phyloP scores from a whole-genome alignment of 768 basidiomycete species.

The Lyophyllum atratum region DNA sequence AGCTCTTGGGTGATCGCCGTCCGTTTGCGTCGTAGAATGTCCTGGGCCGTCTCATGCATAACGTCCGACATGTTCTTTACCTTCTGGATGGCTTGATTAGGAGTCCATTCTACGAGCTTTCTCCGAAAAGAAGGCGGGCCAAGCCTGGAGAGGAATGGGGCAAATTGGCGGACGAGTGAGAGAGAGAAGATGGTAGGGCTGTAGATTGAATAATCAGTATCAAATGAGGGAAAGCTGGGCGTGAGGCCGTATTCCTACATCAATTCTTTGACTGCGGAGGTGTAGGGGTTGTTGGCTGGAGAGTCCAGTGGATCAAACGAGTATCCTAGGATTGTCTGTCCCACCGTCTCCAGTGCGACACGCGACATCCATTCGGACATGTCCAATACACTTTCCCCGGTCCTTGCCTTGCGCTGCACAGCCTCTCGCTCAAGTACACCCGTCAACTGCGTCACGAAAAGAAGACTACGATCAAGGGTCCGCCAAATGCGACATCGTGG shows the following conservation, averaged over 20 bases:
- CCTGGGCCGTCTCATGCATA: conserved; percentile 43
- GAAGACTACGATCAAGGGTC: neutral
- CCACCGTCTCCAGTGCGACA: conserved; percentile 45
- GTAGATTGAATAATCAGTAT: neutral
- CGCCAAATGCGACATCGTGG: neutral
- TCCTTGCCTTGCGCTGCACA: conserved; percentile 1
- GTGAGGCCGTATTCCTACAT: conserved; percentile 34
- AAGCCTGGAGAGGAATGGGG: conserved; percentile 43
- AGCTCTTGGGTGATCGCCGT: conserved; percentile 22
- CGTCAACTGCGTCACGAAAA: conserved; percentile 22
- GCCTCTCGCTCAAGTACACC: conserved; percentile 30
- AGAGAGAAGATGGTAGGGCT: conserved; percentile 50
- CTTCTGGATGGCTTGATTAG: conserved; percentile 38
- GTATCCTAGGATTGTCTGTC: conserved; percentile 44
- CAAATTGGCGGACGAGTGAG: conserved; percentile 45
- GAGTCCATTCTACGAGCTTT: conserved; percentile 42
- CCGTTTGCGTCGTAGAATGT: conserved; percentile 42
- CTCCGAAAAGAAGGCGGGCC: conserved; percentile 45
- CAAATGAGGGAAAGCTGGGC: neutral
- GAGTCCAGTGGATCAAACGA: conserved; percentile 50
- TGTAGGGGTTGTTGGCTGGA: conserved; percentile 43
- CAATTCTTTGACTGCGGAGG: conserved; percentile 44
- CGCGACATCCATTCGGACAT: conserved; percentile 51
- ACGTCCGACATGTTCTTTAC: conserved; percentile 49
- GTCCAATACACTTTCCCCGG: conserved; percentile 32